A percentile compares a stretch with the other conserved stretches of the same genome.
Evolutionary conservation across 1,139 yeast species (phyloP).

Genomic region (Blastobotrys proliferans): DNA sequence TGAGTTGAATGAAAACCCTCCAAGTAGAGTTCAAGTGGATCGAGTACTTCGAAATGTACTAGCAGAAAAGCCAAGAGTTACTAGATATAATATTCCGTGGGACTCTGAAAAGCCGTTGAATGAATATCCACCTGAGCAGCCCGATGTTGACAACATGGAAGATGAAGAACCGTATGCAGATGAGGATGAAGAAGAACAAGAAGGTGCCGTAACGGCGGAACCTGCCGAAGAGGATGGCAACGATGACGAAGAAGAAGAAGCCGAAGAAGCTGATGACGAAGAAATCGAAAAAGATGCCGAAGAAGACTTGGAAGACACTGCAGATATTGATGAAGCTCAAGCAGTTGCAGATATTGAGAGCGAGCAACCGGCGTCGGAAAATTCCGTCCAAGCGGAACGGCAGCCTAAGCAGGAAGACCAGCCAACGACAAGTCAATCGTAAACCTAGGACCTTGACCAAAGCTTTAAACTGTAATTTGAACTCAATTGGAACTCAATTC

Average conservation of each 20-base stretch:
- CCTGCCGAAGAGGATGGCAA: slow-evolving; percentile 23
- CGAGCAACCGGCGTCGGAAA: no score
- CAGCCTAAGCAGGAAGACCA: no score
- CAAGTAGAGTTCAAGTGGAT: slow-evolving; percentile 88
- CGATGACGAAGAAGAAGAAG: slow-evolving; percentile 15
- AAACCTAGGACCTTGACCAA: no score
- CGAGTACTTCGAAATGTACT: slow-evolving; percentile 90
- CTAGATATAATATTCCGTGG: slow-evolving; percentile 96
- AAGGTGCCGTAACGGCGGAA: slow-evolving; percentile 29
- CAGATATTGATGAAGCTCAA: slow-evolving; percentile 23
- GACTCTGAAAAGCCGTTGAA: slow-evolving; percentile 51
- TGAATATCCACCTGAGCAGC: slow-evolving; percentile 76
- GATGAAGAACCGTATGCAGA: slow-evolving; percentile 38
- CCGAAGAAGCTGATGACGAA: slow-evolving; percentile 14
- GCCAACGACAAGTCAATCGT: no score
- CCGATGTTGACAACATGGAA: slow-evolving; percentile 49
- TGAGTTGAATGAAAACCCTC: slow-evolving; percentile 90
- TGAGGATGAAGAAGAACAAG: slow-evolving; percentile 36
- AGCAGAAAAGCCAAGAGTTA: slow-evolving; percentile 97
- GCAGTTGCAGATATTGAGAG: slow-evolving; percentile 16
- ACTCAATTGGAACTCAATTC: no score
- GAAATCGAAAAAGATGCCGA: slow-evolving; percentile 18
- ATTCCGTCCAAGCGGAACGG: no score
- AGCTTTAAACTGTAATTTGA: no score
- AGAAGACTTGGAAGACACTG: slow-evolving; percentile 26